Base-by-base conservation (phyloP, 345 rosid species). In the Melaleuca quinquenervia region DNA sequence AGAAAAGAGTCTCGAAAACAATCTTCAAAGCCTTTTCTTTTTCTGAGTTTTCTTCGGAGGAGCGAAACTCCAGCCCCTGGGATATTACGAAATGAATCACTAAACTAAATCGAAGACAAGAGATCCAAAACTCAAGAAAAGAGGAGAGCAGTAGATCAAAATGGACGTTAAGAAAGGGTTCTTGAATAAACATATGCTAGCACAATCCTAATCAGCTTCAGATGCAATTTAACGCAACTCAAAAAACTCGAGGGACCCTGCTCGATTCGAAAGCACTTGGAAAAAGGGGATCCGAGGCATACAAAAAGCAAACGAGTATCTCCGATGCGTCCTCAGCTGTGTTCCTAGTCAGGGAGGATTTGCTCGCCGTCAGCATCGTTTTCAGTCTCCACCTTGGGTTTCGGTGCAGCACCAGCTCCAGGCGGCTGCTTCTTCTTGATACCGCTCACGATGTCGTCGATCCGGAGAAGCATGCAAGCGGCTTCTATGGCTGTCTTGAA, bases 391-490 rank as follows among this genome's bases (percentile, higher is more conserved):
- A 96, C 88, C 82, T 92, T 91, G 0, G 99, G 98, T 88, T 96
- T 93, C 26, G 93, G 93, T 50, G 85, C 87, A 82, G 82, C 90
- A 83, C 92, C 91, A 51, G 98, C 91, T 76, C 98, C 99, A 11
- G 99, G 94, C 84, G 98, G 94, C 89, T 93, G 95, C 91, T 93
- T 92, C 95, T 96, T 96, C 96, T 97, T 96, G 87, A 97, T 94
- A 70, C 99, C 99, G 84, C 99, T 97, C 50, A 97, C 98, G 85
- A 96, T 97, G 92, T 97, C 98, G 51, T 97, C 98, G 50, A 96
- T 97, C 87, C 99, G 90, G 52, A 97, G 87, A 86, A 97, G 98
- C 99, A 97, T 94, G 91, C 95, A 96, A 3, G 98, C 96, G 1
- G 98, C 94, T 91, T 97, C 99, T 36, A 96, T 97, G 27, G 99